Conservation (phyloP, 371 early-diverging fungal species). For the Rhizopus microsporus region DNA sequence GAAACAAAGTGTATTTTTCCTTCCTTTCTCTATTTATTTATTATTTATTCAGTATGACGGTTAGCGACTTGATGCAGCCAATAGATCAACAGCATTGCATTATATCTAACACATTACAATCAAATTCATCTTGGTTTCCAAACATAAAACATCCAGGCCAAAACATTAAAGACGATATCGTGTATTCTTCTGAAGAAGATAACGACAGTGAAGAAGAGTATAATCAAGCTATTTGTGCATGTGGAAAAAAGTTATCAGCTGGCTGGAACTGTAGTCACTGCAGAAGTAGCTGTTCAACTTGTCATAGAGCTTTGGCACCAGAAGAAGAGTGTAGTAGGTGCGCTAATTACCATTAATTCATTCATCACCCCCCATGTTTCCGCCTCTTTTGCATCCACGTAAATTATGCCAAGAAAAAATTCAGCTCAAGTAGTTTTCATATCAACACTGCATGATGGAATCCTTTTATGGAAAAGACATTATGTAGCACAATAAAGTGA, state of each 20-base stretch:
- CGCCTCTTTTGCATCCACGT: background rate
- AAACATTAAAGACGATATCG: too few relatives aligned
- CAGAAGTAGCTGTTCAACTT: constrained; percentile 14
- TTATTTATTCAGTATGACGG: too few relatives aligned
- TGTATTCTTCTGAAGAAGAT: background rate
- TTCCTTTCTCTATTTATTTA: too few relatives aligned
- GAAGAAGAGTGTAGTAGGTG: constrained; percentile 17
- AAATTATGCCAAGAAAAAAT: background rate
- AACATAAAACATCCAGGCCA: too few relatives aligned
- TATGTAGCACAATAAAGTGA: background rate
- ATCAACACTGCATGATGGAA: background rate
- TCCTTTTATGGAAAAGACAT: too few relatives aligned
- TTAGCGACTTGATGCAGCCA: too few relatives aligned
- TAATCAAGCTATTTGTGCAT: constrained; percentile 11
- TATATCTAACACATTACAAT: too few relatives aligned
- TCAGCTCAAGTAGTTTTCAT: background rate
- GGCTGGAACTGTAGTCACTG: constrained; percentile 20
- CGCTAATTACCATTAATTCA: background rate
- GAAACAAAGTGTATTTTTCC: too few relatives aligned
- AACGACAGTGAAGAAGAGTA: background rate
- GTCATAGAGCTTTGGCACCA: constrained; percentile 15
- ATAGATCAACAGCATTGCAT: too few relatives aligned
- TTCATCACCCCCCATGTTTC: background rate
- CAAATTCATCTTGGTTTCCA: too few relatives aligned
- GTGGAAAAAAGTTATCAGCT: constrained; percentile 13